Base-by-base conservation (phyloP, 768 basidiomycete species). In the Agaricus sinodeliciosus region DNA sequence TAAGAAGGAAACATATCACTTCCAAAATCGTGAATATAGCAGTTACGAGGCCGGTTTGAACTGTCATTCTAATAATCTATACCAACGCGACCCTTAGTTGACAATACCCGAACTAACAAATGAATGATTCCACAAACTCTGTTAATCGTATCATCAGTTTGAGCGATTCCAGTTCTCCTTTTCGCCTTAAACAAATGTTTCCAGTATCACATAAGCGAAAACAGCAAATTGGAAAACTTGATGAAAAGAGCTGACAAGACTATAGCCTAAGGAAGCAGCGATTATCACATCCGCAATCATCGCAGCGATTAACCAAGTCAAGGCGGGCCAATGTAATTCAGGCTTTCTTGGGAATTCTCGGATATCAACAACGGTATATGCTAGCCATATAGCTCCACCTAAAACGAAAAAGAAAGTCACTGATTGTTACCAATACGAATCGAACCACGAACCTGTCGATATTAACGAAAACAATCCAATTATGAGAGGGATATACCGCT, bases 211-310 rank as follows among this genome's bases (percentile, higher is more conserved):
- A 31, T 16, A 15, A 26, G 42, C 22, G 43, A 36, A 28, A 46
- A 7, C 6, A 25, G 26, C 12, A 18, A 9, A 16, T 16, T 45
- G 13, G 44, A n/a, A 22, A 43, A 3, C 7, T 11, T 16, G 31
- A 31, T 31, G 31, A 31, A 31, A 31, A 31, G 28, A 61, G 37
- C 71, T 16, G 55, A 77, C 79, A 62, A 81, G 60, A 34, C 67
- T 71, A 44, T 65, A 59, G 6, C 72, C 71, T 4, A 81, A 66
- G 1, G 69, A 56, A 0, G 60, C 51, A 0, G 80, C 74, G 45
- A 82, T 81, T 9, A 78, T 56, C 7, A 74, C 57, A 59, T 81
- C 81, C 8, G 72, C 70, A 9, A 69, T 62, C 4, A 72, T 73
- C 9, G 76, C 69, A 0, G 72, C 60, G 13, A 70, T 58, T 27